A percentile compares a stretch with the other conserved stretches of the same genome.
These are phyloP conservation scores for Podaxis mareebaensis DNA, from an alignment of 768 basidiomycete genomes.

Conservation along the genomic window DNA sequence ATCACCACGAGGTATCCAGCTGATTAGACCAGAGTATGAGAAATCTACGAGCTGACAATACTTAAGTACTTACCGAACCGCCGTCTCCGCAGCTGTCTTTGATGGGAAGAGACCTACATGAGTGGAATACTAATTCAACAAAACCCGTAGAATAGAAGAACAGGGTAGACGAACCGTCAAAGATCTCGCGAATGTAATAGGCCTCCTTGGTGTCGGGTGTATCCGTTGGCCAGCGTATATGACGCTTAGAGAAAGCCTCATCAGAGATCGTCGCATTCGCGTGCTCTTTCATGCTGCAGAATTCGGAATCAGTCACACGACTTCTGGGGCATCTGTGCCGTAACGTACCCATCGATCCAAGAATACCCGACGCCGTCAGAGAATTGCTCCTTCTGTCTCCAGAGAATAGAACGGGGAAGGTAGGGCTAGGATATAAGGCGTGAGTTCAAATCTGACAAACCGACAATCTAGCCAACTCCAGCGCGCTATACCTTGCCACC, in stretches of 20 bases:
- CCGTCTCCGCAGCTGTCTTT: slow-evolving; percentile 84
- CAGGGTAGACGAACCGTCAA: slow-evolving; percentile 59
- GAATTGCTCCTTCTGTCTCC: slow-evolving; percentile 99
- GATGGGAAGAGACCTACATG: slow-evolving; percentile 75
- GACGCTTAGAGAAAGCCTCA: slow-evolving; percentile 71
- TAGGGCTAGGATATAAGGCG: slow-evolving; percentile 60
- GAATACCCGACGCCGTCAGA: slow-evolving; percentile 98
- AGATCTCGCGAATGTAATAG: slow-evolving; percentile 89
- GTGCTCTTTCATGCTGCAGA: slow-evolving; percentile 82
- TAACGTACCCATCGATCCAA: slow-evolving; percentile 90
- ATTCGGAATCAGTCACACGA: slow-evolving; percentile 2
- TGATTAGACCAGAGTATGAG: slow-evolving; percentile 29
- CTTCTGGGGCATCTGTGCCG: neutral
- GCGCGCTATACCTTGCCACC: slow-evolving; percentile 61
- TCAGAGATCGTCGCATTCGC: slow-evolving; percentile 77
- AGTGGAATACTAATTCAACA: slow-evolving; percentile 16
- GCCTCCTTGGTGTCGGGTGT: slow-evolving; percentile 97
- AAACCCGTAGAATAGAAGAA: neutral
- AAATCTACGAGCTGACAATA: slow-evolving; percentile 6
- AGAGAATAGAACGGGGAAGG: slow-evolving; percentile 90
- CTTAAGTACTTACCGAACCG: slow-evolving; percentile 70
- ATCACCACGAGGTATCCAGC: slow-evolving; percentile 93
- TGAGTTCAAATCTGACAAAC: neutral
- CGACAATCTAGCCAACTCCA: neutral
- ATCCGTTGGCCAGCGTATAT: slow-evolving; percentile 73